A percentile compares a stretch with the other conserved stretches of the same genome.
Conservation (phyloP, 768 basidiomycete genomes). For the Xanthoconium purpureum region DNA sequence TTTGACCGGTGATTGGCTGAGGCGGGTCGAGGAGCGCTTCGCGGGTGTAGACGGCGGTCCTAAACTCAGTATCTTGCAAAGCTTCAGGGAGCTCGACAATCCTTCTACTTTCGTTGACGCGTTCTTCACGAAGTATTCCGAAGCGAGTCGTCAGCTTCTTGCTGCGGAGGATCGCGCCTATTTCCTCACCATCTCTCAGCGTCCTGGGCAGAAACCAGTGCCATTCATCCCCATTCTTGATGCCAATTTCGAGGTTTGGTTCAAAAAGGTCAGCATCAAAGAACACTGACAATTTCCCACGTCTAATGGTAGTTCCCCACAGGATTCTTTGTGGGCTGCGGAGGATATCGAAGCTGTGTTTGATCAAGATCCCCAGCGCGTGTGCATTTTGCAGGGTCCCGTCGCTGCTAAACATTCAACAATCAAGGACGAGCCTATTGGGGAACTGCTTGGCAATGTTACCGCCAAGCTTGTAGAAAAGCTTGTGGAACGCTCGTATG, state of each 20-base stretch:
- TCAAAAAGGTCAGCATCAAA: constrained; percentile 79
- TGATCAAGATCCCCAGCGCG: constrained; percentile 97
- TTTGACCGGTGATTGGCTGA: constrained; percentile 93
- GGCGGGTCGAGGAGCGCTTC: constrained; percentile 93
- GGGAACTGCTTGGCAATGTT: constrained; percentile 87
- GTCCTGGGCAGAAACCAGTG: constrained; percentile 96
- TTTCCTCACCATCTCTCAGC: constrained; percentile 94
- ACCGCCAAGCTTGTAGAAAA: constrained; percentile 72
- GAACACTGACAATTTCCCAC: not conserved
- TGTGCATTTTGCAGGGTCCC: constrained; percentile 96
- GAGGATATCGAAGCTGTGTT: constrained; percentile 99
- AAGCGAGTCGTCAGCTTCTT: constrained; percentile 81
- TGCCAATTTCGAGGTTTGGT: constrained; percentile 94
- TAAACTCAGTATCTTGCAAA: constrained; percentile 83
- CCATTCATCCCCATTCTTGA: constrained; percentile 98
- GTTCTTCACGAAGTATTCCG: constrained; percentile 85
- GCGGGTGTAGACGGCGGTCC: constrained; percentile 79
- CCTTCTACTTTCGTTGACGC: constrained; percentile 71
- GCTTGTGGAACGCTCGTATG: constrained; percentile 76
- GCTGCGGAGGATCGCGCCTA: constrained; percentile 92
- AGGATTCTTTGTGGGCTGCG: constrained; percentile 97
- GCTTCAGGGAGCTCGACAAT: constrained; percentile 80
- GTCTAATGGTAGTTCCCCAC: constrained; percentile 11
- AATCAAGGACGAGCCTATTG: constrained; percentile 91
- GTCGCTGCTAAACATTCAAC: constrained; percentile 87